Conservation (phyloP, 768 basidiomycete species). For the Mycena maculata region DNA sequence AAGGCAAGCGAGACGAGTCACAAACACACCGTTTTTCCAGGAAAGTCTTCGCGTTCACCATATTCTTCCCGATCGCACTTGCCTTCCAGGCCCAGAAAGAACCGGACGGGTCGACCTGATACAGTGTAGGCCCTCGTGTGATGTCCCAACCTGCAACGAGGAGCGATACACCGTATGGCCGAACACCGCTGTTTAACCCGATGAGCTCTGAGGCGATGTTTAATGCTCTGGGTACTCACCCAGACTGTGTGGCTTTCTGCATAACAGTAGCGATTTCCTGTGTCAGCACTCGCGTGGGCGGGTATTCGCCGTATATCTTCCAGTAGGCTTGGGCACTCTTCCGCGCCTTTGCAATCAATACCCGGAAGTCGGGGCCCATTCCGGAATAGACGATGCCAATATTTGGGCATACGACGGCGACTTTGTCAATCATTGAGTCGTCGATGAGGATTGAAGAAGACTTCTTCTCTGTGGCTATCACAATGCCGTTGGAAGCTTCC, state of each 20-base stretch:
- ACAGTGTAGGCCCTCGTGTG: slow-evolving; percentile 94
- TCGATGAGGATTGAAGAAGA: slow-evolving; percentile 97
- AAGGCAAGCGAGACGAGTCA: slow-evolving; percentile 23
- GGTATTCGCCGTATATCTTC: slow-evolving; percentile 99
- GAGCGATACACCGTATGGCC: slow-evolving; percentile 98
- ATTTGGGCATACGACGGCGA: slow-evolving; percentile 96
- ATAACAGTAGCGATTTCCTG: slow-evolving; percentile 98
- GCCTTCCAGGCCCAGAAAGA: slow-evolving; percentile 99
- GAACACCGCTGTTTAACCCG: slow-evolving; percentile 81
- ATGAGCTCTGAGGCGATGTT: slow-evolving; percentile 42
- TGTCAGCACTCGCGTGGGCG: slow-evolving; percentile 94
- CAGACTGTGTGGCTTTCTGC: slow-evolving; percentile 99
- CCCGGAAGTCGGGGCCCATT: slow-evolving; percentile 98
- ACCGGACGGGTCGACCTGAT: slow-evolving; percentile 99
- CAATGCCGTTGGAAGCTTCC: slow-evolving; percentile 97
- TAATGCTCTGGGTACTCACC: slow-evolving; percentile 63
- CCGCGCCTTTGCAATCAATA: slow-evolving; percentile 92
- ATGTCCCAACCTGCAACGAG: slow-evolving; percentile 97
- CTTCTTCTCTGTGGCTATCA: slow-evolving; percentile 99
- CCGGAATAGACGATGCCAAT: slow-evolving; percentile 99
- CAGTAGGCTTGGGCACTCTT: slow-evolving; percentile 99
- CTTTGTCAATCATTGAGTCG: slow-evolving; percentile 98
- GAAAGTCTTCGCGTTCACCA: slow-evolving; percentile 99
- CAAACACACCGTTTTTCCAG: slow-evolving; percentile 91
- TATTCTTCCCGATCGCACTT: slow-evolving; percentile 99